Evolutionary conservation across 1,284 basidiomycete species (phyloP), one percentile per base, ranked within the genome.

Genomic region (Cutaneotrichosporon cavernicola): DNA sequence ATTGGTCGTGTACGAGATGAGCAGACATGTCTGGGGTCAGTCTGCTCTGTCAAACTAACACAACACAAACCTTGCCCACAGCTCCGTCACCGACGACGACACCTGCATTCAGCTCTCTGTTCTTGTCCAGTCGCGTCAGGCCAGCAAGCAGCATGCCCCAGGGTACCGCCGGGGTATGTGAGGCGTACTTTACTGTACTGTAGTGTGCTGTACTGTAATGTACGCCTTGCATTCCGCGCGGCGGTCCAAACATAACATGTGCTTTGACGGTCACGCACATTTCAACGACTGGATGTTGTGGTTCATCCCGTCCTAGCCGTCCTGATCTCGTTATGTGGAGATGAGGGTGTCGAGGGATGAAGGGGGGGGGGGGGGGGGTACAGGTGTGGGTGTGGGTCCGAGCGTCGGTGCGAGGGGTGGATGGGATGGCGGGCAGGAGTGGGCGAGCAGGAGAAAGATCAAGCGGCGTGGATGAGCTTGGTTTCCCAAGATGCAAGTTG

Each of bases 61-160:
- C 9, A n/a, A 16, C 14, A 36, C 57, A 31, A 22, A 90, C 95
- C 90, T 98, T 99, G 83, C 96, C 96, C 76, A 99, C 97, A 63
- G 96, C 96, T 87, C 96, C 96, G 85, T 99, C 96, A 76, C 96
- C 96, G 66, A 99, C 96, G 76, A 98, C 94, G 80, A 98, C 96
- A 65, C 79, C 79, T 80, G 68, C 16, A n/a, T 30, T 30, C 49
- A 50, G 21, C 32, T 52, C 1, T 36, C 1, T 21, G 36, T 7
- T 31, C 34, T 0, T 31, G 38, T 36, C 5, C 8, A 9, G 5
- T 36, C 34, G 34, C 8, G 34, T 36, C 26, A 26, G 26, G 3
- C 26, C 26, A 26, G 26, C 26, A 26, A 26, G 26, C 26, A 26
- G n/a, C 26, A 26, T 3, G 26, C 26, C 26, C 26, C 26, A 26